Evolutionary conservation across 2,329 filamentous ascomycete genomes (phyloP).

Genomic region (Curvularia verruculosa): DNA sequence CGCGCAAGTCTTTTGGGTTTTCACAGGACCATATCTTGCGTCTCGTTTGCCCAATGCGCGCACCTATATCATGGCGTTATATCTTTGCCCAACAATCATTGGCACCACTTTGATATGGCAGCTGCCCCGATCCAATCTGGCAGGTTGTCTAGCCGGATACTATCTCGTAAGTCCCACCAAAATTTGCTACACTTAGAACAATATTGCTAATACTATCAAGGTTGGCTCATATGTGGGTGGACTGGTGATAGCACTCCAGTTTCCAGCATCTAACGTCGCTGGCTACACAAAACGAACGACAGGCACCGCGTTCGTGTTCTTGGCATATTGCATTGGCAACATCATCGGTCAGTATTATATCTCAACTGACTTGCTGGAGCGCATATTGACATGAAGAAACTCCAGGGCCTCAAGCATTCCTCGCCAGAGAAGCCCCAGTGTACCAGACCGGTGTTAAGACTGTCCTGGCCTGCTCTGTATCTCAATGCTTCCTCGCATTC

Average conservation of each 20-base stretch:
- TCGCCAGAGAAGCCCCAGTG: constrained; percentile 53
- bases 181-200: not conserved
- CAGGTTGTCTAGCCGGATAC: constrained; percentile 59
- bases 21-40: constrained; percentile 60
- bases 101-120: constrained; percentile 60
- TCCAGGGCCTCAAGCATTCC: constrained; percentile 52
- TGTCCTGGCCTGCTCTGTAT: constrained; percentile 55
- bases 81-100: constrained; percentile 59
- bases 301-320: constrained; percentile 55
- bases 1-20: constrained; percentile 61
- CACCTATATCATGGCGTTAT: constrained; percentile 60
- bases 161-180: constrained; percentile 50
- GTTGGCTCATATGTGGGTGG: constrained; percentile 57
- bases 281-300: constrained; percentile 48
- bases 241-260: constrained; percentile 60
- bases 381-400: not conserved
- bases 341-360: constrained; percentile 47
- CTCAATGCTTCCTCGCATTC: constrained; percentile 49
- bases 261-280: constrained; percentile 57
- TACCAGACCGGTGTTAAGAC: constrained; percentile 61
- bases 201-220: constrained; percentile 12
- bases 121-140: constrained; percentile 50
- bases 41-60: constrained; percentile 58
- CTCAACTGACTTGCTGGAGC: not conserved
- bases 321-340: constrained; percentile 56